Evolutionary conservation across 805 yeast genomes (phyloP).

Genomic region (Limtongozyma cylindracea): DNA sequence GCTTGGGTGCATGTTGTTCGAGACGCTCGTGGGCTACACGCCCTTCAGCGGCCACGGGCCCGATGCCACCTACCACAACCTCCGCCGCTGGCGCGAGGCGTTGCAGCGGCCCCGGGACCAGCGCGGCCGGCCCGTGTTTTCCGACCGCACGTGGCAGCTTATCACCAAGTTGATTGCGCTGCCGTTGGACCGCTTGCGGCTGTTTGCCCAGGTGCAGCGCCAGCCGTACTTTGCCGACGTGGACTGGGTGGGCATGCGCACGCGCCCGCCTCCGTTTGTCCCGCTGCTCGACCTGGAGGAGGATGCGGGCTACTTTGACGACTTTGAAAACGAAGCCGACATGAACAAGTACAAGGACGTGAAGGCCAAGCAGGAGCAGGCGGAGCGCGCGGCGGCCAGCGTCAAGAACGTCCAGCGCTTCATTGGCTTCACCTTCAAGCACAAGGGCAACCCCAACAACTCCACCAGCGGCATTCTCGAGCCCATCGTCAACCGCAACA

Average conservation of each 20-base stretch:
- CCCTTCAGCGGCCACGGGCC: slow-evolving; percentile 89
- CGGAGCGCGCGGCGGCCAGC: slow-evolving; percentile 15
- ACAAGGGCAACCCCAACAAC: slow-evolving; percentile 34
- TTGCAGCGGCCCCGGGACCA: slow-evolving; percentile 77
- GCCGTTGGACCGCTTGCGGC: slow-evolving; percentile 48
- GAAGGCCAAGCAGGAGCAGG: slow-evolving; percentile 70
- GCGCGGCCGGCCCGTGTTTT: slow-evolving; percentile 76
- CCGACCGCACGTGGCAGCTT: slow-evolving; percentile 90
- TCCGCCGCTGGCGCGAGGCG: slow-evolving; percentile 80
- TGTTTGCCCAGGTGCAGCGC: slow-evolving; percentile 56
- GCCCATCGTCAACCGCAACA: no score
- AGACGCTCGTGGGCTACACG: slow-evolving; percentile 88
- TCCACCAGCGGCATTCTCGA: slow-evolving; percentile 9
- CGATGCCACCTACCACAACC: slow-evolving; percentile 83
- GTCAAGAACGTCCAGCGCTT: slow-evolving; percentile 24
- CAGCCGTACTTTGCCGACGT: slow-evolving; percentile 72
- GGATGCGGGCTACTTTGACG: slow-evolving; percentile 97
- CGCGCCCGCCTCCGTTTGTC: slow-evolving; percentile 72
- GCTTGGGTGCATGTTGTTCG: slow-evolving; percentile 89
- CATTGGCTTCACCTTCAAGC: slow-evolving; percentile 92
- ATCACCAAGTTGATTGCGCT: slow-evolving; percentile 60
- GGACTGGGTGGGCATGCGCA: slow-evolving; percentile 38
- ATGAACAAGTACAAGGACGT: slow-evolving; percentile 97
- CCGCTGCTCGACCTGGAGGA: slow-evolving; percentile 94
- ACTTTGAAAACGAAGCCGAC: slow-evolving; percentile 85